Evolutionary conservation across 1,284 basidiomycete genomes (phyloP), one percentile per base, ranked within the genome.

Genomic region (Naganishia cerealis): DNA sequence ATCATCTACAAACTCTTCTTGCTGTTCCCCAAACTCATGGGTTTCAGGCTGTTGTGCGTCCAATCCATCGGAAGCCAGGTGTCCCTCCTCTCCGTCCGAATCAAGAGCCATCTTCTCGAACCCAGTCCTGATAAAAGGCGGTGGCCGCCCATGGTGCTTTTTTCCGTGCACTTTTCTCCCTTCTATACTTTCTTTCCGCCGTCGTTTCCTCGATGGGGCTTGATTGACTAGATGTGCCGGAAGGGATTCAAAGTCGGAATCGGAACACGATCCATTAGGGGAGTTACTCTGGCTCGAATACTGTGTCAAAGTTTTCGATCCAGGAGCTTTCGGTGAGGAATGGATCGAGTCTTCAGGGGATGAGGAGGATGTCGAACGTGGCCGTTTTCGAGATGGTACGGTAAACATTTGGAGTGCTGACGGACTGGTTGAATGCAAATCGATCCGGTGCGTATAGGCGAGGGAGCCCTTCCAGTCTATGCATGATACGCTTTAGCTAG

Each of bases 201-300:
- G 50, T 52, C 61, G 50, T 54, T 63, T 63, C 38, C 50, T 63
- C 21, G n/a, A 42, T 9, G 61, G 61, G 16, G 43, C 57, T n/a
- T n/a, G 50, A 36, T 29, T 33, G 39, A 54, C 50, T 15, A 63
- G 61, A 42, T 63, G 61, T 16, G 50, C 61, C 3, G 61, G 61
- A 18, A 63, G 61, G 7, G 61, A 63, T 29, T 63, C 61, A 33
- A 63, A 63, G 38, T 63, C 61, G 13, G 61, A 63, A 26, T 63
- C 48, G 16, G 48, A 36, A n/a, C 26, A 21, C 18, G 50, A 50
- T 1, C 42, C 15, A 21, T 10, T 36, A n/a, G 59, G 59, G 6
- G 46, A 50, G 21, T 21, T 21, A 50, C 48, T 52, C 33, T 10
- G 29, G n/a, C 38, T 57, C 15, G 56, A 26, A 24, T 57, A 39